Evolutionary conservation across 306 rosid species (phyloP).

Genomic region (Lathyrus sativus): DNA sequence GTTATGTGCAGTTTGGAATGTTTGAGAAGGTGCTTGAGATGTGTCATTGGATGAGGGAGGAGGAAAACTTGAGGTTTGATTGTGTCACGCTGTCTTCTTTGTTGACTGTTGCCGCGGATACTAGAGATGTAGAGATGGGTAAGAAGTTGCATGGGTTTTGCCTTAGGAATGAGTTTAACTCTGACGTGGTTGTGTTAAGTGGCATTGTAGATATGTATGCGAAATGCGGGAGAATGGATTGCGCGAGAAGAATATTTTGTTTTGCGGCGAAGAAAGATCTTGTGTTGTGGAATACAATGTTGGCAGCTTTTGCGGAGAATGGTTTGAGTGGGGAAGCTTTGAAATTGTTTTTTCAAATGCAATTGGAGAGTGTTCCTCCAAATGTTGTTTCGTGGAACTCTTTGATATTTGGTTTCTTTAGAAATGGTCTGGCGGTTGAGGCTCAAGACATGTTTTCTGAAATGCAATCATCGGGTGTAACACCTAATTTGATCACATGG

Average conservation of each 20-base stretch:
- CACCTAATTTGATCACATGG: constrained; percentile 74
- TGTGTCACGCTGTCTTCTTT: constrained; percentile 69
- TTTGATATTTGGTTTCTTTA: constrained; percentile 62
- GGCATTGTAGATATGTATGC: constrained; percentile 72
- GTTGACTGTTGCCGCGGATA: constrained; percentile 63
- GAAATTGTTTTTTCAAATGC: constrained; percentile 78
- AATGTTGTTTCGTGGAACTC: constrained; percentile 84
- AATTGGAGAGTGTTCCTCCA: constrained; percentile 66
- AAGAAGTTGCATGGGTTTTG: constrained; percentile 71
- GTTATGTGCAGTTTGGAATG: constrained; percentile 58
- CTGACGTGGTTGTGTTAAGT: constrained; percentile 62
- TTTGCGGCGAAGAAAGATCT: constrained; percentile 52
- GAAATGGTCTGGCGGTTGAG: constrained; percentile 65
- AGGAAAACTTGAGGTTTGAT: constrained; percentile 66
- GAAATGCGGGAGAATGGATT: constrained; percentile 60
- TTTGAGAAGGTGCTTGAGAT: constrained; percentile 58
- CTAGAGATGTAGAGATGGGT: constrained; percentile 55
- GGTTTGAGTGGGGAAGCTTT: constrained; percentile 76
- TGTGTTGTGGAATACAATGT: constrained; percentile 77
- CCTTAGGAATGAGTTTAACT: constrained; percentile 61
- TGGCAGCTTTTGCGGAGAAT: constrained; percentile 72
- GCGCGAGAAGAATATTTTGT: constrained; percentile 60
- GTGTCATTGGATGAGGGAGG: constrained; percentile 55
- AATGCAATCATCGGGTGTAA: constrained; percentile 55
- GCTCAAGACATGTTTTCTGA: constrained; percentile 69